Evolutionary conservation across 345 rosid genomes (phyloP).

Genomic region (Sapria himalayana): DNA sequence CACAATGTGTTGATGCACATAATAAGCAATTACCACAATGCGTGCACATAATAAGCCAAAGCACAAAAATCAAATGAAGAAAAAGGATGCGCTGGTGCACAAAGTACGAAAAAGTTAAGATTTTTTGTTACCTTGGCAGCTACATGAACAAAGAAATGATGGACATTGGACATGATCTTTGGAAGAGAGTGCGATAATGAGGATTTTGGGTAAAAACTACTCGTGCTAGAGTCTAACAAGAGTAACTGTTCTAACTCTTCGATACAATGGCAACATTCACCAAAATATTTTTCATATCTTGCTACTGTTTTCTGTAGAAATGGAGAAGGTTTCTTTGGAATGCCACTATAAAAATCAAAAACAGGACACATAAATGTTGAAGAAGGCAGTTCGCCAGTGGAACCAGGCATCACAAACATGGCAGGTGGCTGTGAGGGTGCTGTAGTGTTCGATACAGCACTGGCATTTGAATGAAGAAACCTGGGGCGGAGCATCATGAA

Average conservation of each 20-base stretch:
- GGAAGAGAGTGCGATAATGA: constrained; percentile 73
- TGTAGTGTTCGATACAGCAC: constrained; percentile 25
- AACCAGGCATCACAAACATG: constrained; percentile 23
- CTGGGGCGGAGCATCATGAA: constrained; percentile 68
- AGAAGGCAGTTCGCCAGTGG: constrained; percentile 34
- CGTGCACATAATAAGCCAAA: too few species aligned
- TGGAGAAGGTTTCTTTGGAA: constrained; percentile 77
- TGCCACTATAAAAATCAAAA: constrained; percentile 67
- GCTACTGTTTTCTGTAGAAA: constrained; percentile 61
- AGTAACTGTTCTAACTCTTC: constrained; percentile 87
- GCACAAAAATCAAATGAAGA: too few species aligned
- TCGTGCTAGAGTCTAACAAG: constrained; percentile 48
- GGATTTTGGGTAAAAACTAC: constrained; percentile 24
- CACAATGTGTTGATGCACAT: too few species aligned
- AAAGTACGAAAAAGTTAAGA: too few species aligned
- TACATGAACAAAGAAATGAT: constrained; percentile 78
- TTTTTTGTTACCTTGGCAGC: constrained; percentile 99
- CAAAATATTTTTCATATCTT: constrained; percentile 75
- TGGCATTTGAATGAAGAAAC: constrained; percentile 36
- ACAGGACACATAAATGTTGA: constrained; percentile 32
- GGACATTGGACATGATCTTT: constrained; percentile 71
- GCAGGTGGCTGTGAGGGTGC: constrained; percentile 51
- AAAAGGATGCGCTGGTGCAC: too few species aligned
- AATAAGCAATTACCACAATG: too few species aligned
- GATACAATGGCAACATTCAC: constrained; percentile 71